Base-by-base conservation (phyloP, 768 basidiomycete species). In the Gymnopilus junonius region DNA sequence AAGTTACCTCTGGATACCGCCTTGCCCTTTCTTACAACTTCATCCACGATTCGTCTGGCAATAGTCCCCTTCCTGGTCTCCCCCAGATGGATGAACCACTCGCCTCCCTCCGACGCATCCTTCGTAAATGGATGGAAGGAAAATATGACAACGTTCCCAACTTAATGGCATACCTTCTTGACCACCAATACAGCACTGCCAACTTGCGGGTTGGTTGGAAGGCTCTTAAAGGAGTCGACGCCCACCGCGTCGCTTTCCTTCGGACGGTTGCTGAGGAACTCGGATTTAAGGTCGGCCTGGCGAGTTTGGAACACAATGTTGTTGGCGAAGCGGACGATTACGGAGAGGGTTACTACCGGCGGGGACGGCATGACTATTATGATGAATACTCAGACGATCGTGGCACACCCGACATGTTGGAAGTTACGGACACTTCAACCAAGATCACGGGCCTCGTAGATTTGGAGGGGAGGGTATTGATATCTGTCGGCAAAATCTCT, bases 1-100 rank as follows among this genome's bases (percentile, higher is more conserved):
- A 80, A 6, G 72, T 85, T 46, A 81, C 78, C 0, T 76, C 78
- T 17, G 85, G 85, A 4, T 83, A 82, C 60, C 80, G 82, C 1
- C 76, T 86, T 0, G 84, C 83, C 0, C 76, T 86, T 5, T 80
- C 83, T 0, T 85, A 81, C 70, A 85, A 84, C 63, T 75, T 86
- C 54, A 74, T 85, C n/a, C 79, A 83, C 59, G 73, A 43, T 3
- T 70, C 74, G 0, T 69, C 78, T 3, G 66, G 70, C 17, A 20
- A 11, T 3, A 55, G 67, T 15, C 63, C 72, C 17, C 63, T 56
- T 21, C 77, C 79, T 8, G 56, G 61, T 3, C 63, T 80, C 3
- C 74, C 79, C 0, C 62, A 71, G 23, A 70, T 69, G 51, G 60
- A 65, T 25, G 48, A 58, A 1, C 31, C 73, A 6, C 51, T 75